Conservation (phyloP, 2,329 filamentous ascomycete species). For the Claviceps spartinae region DNA sequence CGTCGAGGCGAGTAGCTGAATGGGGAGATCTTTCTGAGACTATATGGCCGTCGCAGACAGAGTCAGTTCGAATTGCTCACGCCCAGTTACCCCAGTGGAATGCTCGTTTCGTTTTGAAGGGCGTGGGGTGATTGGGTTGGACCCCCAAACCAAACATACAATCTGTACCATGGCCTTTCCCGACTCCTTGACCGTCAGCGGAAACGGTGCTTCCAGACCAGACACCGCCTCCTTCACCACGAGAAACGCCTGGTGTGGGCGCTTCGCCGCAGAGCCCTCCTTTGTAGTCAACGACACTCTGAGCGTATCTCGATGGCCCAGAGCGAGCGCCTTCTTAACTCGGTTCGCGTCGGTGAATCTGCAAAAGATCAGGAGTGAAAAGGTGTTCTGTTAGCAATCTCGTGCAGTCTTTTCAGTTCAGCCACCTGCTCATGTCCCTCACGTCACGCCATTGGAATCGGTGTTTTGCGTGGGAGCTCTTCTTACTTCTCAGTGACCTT, state of each 20-base stretch:
- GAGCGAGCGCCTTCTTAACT: conserved; percentile 47
- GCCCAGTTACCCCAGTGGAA: background rate
- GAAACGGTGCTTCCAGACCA: conserved; percentile 77
- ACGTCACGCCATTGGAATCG: background rate
- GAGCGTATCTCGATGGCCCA: conserved; percentile 58
- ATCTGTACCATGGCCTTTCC: conserved; percentile 78
- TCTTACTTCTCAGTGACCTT: conserved; percentile 53
- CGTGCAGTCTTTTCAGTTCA: no score
- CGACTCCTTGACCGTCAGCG: conserved; percentile 70
- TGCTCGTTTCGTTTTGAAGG: no score
- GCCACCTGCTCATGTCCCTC: no score
- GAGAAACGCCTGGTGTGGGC: conserved; percentile 89
- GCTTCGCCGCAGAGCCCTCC: conserved; percentile 64
- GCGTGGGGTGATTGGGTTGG: no score
- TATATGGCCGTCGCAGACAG: conserved; percentile 21
- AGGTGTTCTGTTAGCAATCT: background rate
- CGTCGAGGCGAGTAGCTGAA: conserved; percentile 59
- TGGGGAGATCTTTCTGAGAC: conserved; percentile 79
- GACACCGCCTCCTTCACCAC: conserved; percentile 60
- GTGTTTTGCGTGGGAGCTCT: conserved; percentile 2
- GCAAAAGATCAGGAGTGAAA: background rate
- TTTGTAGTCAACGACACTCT: conserved; percentile 73
- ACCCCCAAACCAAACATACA: conserved; percentile 38
- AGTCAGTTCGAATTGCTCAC: background rate
- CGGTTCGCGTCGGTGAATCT: conserved; percentile 48